Base-by-base conservation (phyloP, 2,329 filamentous ascomycete species). In the Fonsecaea multimorphosa region DNA sequence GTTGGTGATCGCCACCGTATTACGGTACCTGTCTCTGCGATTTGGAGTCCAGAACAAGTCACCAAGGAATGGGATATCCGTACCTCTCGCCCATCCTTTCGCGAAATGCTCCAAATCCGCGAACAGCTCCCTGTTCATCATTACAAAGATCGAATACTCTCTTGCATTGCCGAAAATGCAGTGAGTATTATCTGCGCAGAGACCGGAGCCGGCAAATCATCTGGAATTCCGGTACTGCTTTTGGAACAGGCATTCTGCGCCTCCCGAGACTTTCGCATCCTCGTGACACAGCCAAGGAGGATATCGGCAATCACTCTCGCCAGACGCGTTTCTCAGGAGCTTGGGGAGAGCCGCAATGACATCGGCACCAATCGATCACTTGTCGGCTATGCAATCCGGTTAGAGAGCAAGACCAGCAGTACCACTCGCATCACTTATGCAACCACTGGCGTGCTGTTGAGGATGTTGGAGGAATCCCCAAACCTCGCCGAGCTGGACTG, bases 221-320 rank as follows among this genome's bases (percentile, higher is more conserved):
- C 95, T 0, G 95, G 99, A 74, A 90, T 97, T n/a, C 95, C 95
- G 4, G 89, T 93, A 0, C 98, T 96, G 75, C 86, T 99, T 61
- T 82, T 99, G 7, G 95, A 99, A 76, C 87, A 97, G 73, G 90
- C 97, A 74, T 85, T 99, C 57, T 86, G 87, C 2, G 86, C 89
- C 68, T 94, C 93, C 3, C 89, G 88, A 69, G 82, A 87, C 4
- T 98, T 93, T 79, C 97, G 96, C 74, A 89, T 99, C 11, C 98
- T 94, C 76, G 97, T 95, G 75, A 97, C 95, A 0, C 93, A 99
- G 76, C 95, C 95, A 38, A 88, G 95, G 51, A 89, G 95, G 75
- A 99, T 99, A 68, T 99, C 95, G 16, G 95, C 95, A 9, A 94
- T 99, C 46, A 98, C 95, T 14, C 82, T 99, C 55, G 95, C 95